phyloP scores from a whole-genome alignment of 2,329 filamentous ascomycete genomes.

The Passalora sequoiae region DNA sequence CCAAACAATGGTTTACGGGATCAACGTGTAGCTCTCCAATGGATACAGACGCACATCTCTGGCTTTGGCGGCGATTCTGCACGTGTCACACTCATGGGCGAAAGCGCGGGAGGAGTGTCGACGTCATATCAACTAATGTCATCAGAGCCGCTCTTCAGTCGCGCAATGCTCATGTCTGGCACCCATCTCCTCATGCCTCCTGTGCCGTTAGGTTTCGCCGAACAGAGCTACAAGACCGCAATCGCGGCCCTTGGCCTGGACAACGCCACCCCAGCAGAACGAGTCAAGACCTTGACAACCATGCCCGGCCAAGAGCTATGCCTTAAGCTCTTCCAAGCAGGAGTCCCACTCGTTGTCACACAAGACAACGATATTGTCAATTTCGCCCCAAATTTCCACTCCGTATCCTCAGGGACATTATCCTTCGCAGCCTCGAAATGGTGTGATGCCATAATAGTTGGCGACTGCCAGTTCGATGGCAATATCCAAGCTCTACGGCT shows the following conservation, averaged over 20 bases:
- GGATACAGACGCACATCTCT: slow-evolving; percentile 35
- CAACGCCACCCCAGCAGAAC: slow-evolving; percentile 35
- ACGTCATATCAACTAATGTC: slow-evolving; percentile 30
- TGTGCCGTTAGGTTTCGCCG: slow-evolving; percentile 37
- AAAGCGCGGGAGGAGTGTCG: slow-evolving; percentile 42
- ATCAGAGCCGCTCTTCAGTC: slow-evolving; percentile 38
- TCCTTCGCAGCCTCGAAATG: slow-evolving; percentile 41
- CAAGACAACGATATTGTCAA: slow-evolving; percentile 42
- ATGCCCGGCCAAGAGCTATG: slow-evolving; percentile 41
- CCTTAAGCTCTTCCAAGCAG: slow-evolving; percentile 35
- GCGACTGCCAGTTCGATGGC: slow-evolving; percentile 45
- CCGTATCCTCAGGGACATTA: slow-evolving; percentile 24
- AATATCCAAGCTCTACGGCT: slow-evolving; percentile 22
- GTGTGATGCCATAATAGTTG: slow-evolving; percentile 46
- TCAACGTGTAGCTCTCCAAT: slow-evolving; percentile 35
- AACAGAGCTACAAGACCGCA: slow-evolving; percentile 40
- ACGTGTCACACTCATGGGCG: slow-evolving; percentile 41
- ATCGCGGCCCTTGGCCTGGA: slow-evolving; percentile 39
- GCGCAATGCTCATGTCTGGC: slow-evolving; percentile 42
- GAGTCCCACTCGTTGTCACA: slow-evolving; percentile 35
- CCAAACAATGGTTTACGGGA: slow-evolving; percentile 27
- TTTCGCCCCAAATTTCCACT: slow-evolving; percentile 10
- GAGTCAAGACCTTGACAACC: slow-evolving; percentile 39
- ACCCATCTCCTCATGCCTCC: slow-evolving; percentile 40
- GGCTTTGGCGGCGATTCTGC: slow-evolving; percentile 38